These are phyloP conservation scores for Zanthoxylum bungeanum DNA, from an alignment of 345 rosid species.

Conservation along the genomic window DNA sequence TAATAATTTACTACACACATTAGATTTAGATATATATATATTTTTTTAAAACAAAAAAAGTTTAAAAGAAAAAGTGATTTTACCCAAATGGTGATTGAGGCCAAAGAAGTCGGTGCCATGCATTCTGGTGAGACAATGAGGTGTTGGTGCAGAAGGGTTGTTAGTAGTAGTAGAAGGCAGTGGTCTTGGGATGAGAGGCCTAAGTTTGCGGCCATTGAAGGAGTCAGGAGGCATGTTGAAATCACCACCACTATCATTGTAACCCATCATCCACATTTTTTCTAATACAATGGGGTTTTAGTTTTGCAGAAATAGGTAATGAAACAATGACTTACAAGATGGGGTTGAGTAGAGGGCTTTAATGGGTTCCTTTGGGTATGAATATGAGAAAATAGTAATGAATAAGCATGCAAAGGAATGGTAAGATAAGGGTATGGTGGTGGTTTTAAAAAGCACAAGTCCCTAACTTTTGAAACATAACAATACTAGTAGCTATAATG, in stretches of 20 bases:
- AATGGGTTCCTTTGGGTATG: conserved; percentile 1
- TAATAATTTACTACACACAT: neutral
- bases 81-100: conserved; percentile 61
- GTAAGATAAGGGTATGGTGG: conserved; percentile 1
- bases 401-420: conserved; percentile 13
- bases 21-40: neutral
- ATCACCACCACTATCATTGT: conserved; percentile 60
- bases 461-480: conserved; percentile 15
- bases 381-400: neutral
- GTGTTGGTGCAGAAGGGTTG: conserved; percentile 21
- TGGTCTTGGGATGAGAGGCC: conserved; percentile 82
- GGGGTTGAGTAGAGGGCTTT: conserved; percentile 3
- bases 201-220: conserved; percentile 60
- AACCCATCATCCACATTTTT: conserved; percentile 94
- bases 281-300: neutral
- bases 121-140: conserved; percentile 33
- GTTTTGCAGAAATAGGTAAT: neutral
- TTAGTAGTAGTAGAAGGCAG: conserved; percentile 29
- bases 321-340: neutral
- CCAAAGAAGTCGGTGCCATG: conserved; percentile 45
- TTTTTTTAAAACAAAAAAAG: neutral
- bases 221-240: conserved; percentile 60
- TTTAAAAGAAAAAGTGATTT: neutral
- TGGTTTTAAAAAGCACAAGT: neutral
- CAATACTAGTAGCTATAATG: conserved; percentile 10